Percentiles rank a stretch among this genome's conserved stretches.
Evolutionary conservation across 2,329 filamentous ascomycete genomes (phyloP).

Genomic region (Talaromyces albobiverticillius): DNA sequence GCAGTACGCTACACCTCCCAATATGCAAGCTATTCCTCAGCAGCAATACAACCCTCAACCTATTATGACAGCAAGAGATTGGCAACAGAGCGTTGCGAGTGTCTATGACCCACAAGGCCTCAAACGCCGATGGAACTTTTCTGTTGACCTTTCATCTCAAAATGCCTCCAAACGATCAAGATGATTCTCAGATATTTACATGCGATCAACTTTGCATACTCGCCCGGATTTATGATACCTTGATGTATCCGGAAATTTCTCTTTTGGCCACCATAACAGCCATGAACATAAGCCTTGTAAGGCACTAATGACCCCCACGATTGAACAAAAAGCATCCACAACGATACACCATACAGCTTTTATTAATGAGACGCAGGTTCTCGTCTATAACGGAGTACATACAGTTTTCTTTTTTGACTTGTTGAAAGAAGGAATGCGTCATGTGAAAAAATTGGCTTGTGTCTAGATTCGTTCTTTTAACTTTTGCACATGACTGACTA

Average conservation of each 20-base stretch:
- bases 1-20: slow-evolving; percentile 27
- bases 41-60: slow-evolving; percentile 30
- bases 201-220: too few relatives aligned
- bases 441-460: not conserved
- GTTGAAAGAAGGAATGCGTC: not conserved
- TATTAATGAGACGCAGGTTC: not conserved
- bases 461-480: not conserved
- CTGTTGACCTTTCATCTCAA: slow-evolving; percentile 30
- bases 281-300: not conserved
- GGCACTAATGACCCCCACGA: not conserved
- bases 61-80: slow-evolving; percentile 45
- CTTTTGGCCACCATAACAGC: too few relatives aligned
- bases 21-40: slow-evolving; percentile 32
- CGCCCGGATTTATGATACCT: too few relatives aligned
- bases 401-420: not conserved
- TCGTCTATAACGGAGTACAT: not conserved
- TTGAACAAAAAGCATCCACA: not conserved
- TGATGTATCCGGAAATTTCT: too few relatives aligned
- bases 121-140: slow-evolving; percentile 44
- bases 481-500: too few relatives aligned
- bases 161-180: slow-evolving; percentile 32
- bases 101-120: slow-evolving; percentile 46
- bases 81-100: slow-evolving; percentile 49
- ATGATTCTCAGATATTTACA: slow-evolving; percentile 17
- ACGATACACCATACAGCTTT: not conserved